Conservation (phyloP, 1,139 yeast genomes). For the Scheffersomyces titani region DNA sequence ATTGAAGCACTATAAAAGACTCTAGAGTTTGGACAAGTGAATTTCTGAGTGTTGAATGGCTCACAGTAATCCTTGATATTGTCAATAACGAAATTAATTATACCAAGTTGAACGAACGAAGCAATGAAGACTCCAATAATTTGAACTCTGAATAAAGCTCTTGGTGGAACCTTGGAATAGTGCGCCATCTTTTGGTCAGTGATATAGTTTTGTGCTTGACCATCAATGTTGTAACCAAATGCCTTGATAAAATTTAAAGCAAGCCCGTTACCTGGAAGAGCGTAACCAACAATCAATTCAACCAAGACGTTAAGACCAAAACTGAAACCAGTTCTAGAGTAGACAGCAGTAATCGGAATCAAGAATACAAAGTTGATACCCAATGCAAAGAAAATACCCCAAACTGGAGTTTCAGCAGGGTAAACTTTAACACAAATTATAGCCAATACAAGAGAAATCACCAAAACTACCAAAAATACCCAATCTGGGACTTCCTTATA, state of each 20-base stretch:
- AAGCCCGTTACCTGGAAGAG: constrained; percentile 22
- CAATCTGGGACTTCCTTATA: constrained; percentile 21
- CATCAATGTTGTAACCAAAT: constrained; percentile 27
- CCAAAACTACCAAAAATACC: constrained; percentile 12
- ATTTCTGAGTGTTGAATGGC: constrained; percentile 25
- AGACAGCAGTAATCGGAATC: constrained; percentile 18
- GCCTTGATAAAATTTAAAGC: constrained; percentile 22
- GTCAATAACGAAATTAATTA: constrained; percentile 31
- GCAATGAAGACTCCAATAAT: constrained; percentile 28
- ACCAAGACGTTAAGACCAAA: constrained; percentile 22
- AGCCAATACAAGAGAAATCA: constrained; percentile 14
- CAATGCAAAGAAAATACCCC: constrained; percentile 22
- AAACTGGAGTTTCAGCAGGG: constrained; percentile 21
- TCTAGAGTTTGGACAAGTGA: constrained; percentile 35
- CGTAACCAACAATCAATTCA: constrained; percentile 21
- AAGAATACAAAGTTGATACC: constrained; percentile 21
- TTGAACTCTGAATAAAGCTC: constrained; percentile 36
- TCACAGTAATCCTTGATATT: constrained; percentile 28
- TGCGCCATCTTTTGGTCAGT: constrained; percentile 39
- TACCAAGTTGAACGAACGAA: constrained; percentile 25
- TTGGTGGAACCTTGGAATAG: constrained; percentile 35
- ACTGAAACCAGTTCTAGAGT: constrained; percentile 17
- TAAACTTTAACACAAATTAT: constrained; percentile 18
- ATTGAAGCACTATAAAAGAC: constrained; percentile 34
- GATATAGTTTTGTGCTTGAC: constrained; percentile 38